Evolutionary conservation across 805 yeast genomes (phyloP).

Genomic region (Candida wancherniae): DNA sequence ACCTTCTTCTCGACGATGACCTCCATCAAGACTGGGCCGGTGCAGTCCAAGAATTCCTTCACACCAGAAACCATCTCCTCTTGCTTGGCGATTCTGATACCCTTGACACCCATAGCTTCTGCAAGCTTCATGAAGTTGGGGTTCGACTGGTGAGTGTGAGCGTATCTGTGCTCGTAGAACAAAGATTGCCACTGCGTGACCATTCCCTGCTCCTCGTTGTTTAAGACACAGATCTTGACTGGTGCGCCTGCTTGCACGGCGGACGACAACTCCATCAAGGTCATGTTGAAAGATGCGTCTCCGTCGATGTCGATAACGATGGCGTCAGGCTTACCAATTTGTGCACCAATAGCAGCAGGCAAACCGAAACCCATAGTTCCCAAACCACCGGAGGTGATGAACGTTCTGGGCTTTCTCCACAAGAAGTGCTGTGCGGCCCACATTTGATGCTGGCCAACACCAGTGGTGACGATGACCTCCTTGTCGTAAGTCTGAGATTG

Average conservation of each 20-base stretch:
- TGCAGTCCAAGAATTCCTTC: slow-evolving; percentile 64
- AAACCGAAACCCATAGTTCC: slow-evolving; percentile 99
- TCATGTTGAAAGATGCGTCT: slow-evolving; percentile 99
- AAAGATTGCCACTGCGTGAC: slow-evolving; percentile 99
- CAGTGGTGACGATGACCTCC: slow-evolving; percentile 88
- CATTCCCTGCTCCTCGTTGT: slow-evolving; percentile 99
- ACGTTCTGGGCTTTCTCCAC: slow-evolving; percentile 88
- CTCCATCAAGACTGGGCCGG: slow-evolving; percentile 87
- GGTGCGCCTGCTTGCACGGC: slow-evolving; percentile 94
- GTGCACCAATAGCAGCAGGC: slow-evolving; percentile 98
- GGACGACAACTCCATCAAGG: slow-evolving; percentile 84
- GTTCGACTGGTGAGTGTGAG: slow-evolving; percentile 96
- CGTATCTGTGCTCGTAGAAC: slow-evolving; percentile 92
- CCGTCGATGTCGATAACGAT: slow-evolving; percentile 96
- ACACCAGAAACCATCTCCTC: slow-evolving; percentile 48
- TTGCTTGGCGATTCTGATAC: slow-evolving; percentile 66
- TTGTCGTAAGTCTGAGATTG: slow-evolving; percentile 60
- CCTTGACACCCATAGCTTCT: slow-evolving; percentile 89
- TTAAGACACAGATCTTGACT: slow-evolving; percentile 80
- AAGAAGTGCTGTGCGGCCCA: slow-evolving; percentile 99
- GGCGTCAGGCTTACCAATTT: slow-evolving; percentile 92
- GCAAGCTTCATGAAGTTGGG: slow-evolving; percentile 92
- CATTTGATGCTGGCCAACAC: slow-evolving; percentile 99
- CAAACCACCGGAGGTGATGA: slow-evolving; percentile 97
- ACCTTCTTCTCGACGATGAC: slow-evolving; percentile 88